Conservation (phyloP, 2,329 filamentous ascomycete genomes). For the Fusarium hostae region DNA sequence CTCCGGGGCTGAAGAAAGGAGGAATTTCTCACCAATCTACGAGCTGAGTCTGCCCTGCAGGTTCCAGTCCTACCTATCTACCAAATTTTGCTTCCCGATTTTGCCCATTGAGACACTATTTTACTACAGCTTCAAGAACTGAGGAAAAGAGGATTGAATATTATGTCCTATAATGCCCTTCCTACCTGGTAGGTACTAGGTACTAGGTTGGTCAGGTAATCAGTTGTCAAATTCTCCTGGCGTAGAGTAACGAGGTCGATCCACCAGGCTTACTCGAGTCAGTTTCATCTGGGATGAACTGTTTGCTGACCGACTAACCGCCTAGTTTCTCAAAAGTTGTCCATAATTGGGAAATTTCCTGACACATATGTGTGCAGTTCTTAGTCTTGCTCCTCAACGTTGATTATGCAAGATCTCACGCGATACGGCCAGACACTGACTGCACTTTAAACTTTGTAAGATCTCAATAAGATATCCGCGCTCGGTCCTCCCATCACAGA, state of each 20-base stretch:
- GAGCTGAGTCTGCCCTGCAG: neutral
- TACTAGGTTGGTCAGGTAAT: neutral
- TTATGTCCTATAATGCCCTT: neutral
- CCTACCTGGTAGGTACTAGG: neutral
- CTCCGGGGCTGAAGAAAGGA: neutral
- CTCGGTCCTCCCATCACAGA: slow-evolving; percentile 22
- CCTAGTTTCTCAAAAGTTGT: slow-evolving; percentile 22
- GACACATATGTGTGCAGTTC: neutral
- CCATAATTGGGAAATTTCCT: slow-evolving; percentile 22
- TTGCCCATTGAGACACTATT: neutral
- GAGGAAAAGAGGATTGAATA: neutral
- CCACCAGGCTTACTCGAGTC: slow-evolving; percentile 20
- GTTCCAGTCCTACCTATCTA: neutral
- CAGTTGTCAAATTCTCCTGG: neutral
- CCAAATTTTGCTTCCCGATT: neutral
- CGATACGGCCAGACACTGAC: neutral
- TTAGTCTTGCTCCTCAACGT: neutral
- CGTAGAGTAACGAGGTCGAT: neutral
- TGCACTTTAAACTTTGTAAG: slow-evolving; percentile 3
- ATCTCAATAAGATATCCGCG: slow-evolving; percentile 13
- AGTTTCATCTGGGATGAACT: slow-evolving; percentile 13
- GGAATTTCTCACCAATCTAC: neutral
- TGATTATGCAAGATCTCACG: neutral
- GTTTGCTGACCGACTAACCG: slow-evolving; percentile 4
- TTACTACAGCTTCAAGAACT: neutral